Evolutionary conservation across 768 basidiomycete genomes (phyloP), one percentile per base, ranked within the genome.

Genomic region (Mycena polygramma): DNA sequence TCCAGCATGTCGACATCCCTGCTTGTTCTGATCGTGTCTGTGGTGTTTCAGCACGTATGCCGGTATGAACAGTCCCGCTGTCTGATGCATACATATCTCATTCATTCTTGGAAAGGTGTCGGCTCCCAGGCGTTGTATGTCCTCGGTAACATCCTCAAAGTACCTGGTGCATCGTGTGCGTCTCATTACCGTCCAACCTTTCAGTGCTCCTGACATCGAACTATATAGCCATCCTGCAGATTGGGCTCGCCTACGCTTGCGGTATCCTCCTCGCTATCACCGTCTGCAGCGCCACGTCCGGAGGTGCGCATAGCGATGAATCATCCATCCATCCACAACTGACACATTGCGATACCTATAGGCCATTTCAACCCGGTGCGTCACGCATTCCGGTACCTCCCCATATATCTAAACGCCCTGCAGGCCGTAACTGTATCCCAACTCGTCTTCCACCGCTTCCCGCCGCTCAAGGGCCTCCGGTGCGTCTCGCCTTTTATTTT

Each of bases 221-320:
- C n/a, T n/a, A n/a, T n/a, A 7, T 49, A 91, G 90, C 87, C 19
- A 59, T 91, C 9, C 77, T 88, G 6, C 89, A 89, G 39, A 79
- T 92, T 22, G 91, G 90, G 26, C 73, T 88, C 37, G 86, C 83
- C 0, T 92, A 92, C 78, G 83, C 86, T 7, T 80, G 87, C 46
- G 91, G 91, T 26, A 89, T 91, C 70, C 74, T 90, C 15, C 83
- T 91, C 58, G 91, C 91, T 0, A 76, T 92, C 60, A 77, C 79
- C 14, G 76, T 90, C 30, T 90, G 87, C 60, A 80, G 79, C 6
- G 77, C 86, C 10, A 85, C 90, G 1, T 91, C 89, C 15, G 89
- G 88, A 13, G 87, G 90, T 59, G 26, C 59, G 41, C 41, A 41
- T 9, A 39, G 30, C 11, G 9, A 20, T 46, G 14, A 15, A 26